Evolutionary conservation across 1,284 basidiomycete genomes (phyloP), one percentile per base, ranked within the genome.

Genomic region (Amylostereum areolatum): DNA sequence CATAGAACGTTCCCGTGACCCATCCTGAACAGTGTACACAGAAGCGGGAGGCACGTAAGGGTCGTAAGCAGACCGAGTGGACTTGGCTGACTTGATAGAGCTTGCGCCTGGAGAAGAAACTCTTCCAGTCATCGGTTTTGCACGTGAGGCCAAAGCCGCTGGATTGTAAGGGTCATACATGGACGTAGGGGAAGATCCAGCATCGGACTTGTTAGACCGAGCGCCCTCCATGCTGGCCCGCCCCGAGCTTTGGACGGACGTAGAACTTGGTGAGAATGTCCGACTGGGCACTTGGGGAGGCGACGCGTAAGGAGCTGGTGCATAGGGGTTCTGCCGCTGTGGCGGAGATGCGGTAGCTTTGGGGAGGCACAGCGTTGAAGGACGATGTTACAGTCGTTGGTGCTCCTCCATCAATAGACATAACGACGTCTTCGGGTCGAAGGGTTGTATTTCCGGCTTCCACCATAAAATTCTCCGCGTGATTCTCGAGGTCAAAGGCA

Each of bases 1-100:
- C 49, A 66, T 64, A 5, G 80, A 77, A 36, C 76, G 67, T 37
- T 60, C 65, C 33, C 69, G 72, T 1, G 60, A 18, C 18, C 27
- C 25, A 8, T 9, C 25, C 5, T 45, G 7, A 27, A 45, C 25
- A 32, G 28, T 27, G 11, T 45, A 28, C 10, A 47, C 54, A 28
- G 42, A 40, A 27, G 48, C 10, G 46, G 49, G 46, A 25, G n/a
- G 46, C 44, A 54, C 49, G 39, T 64, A 63, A 5, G 63, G 58
- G 45, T 64, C 61, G 34, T 54, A 44, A 7, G 48, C 28, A 39
- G 29, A 47, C 45, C 10, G 33, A 42, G 18, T 44, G 35, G 48
- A 36, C 46, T 59, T 33, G 12, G n/a, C 27, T 28, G 41, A 43
- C 25, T 43, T 43, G 41, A 43, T 29, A 28, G 41, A 43, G n/a